phyloP scores from a whole-genome alignment of 805 yeast genomes.

The Myxozyma vanderwaltii region DNA sequence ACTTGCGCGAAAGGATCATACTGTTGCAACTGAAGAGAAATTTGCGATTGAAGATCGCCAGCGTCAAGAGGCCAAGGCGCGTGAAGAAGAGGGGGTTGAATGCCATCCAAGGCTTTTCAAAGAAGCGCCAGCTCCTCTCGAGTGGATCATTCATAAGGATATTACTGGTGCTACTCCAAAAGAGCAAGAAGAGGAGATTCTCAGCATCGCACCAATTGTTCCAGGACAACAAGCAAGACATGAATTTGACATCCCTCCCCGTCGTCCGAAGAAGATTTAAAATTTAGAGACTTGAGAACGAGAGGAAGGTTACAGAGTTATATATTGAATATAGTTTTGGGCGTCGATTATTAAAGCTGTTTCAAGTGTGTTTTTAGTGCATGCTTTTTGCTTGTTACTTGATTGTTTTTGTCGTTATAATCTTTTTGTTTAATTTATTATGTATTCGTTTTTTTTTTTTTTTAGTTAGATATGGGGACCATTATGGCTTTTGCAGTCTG shows the following conservation, averaged over 20 bases:
- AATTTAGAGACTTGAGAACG: background rate
- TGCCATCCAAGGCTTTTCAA: conserved; percentile 80
- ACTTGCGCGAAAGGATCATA: conserved; percentile 76
- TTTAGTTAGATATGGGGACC: conserved; percentile 1
- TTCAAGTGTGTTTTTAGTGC: background rate
- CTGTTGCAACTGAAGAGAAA: conserved; percentile 84
- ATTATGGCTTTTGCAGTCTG: conserved; percentile 1
- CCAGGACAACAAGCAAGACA: conserved; percentile 63
- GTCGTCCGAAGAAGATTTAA: conserved; percentile 7
- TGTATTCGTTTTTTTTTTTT: background rate
- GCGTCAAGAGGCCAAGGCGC: conserved; percentile 67
- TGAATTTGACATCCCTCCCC: conserved; percentile 31
- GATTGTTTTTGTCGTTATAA: background rate
- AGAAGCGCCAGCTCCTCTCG: conserved; percentile 50
- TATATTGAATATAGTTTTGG: background rate
- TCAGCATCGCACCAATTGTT: conserved; percentile 72
- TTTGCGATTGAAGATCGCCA: conserved; percentile 85
- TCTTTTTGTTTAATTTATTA: background rate
- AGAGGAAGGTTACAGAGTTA: background rate
- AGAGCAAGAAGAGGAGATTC: conserved; percentile 56
- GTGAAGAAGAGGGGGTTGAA: conserved; percentile 76
- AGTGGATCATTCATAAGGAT: conserved; percentile 66
- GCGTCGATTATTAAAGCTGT: background rate
- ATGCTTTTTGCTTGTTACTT: background rate
- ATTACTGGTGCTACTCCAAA: conserved; percentile 59